Evolutionary conservation across 768 basidiomycete species (phyloP), one percentile per base, ranked within the genome.

Genomic region (Boletus vinaceobasis): DNA sequence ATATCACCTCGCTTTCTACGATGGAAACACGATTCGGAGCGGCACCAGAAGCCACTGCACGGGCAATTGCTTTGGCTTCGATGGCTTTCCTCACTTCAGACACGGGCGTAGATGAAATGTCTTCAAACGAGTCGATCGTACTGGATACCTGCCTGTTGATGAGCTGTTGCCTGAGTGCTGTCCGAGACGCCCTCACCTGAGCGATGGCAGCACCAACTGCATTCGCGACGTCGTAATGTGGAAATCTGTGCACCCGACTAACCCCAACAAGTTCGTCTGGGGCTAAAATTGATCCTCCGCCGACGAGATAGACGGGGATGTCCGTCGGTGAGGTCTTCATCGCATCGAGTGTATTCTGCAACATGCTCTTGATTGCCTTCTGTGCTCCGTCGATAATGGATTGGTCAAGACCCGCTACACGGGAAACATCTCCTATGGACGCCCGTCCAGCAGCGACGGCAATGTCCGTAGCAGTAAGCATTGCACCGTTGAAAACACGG

Each of bases 311-410:
- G 11, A 86, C 74, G 26, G 83, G 78, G 42, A 79, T 74, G 61
- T 81, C 79, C 26, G 78, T 77, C 2, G 78, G 77, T 32, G 77
- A 79, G 5, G 84, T 86, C 73, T 87, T 87, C 84, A 87, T 85
- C 26, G 68, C 68, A 61, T 86, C 85, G 9, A 86, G 67, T 2
- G 76, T 76, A 14, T 71, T 71, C 70, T 87, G 76, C 14, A 77
- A 50, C 58, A 74, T 68, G 39, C 54, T 60, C 62, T 75, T 78
- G 61, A 83, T 78, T 27, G 65, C 69, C 32, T 65, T 71, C 44
- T 71, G 68, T 8, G 78, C 78, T 5, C 66, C 69, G 31, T 71
- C 59, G 29, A 77, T 54, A 17, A 63, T 19, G 44, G 69, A 61
- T 14, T 48, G 50, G 38, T 63, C 60, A n/a, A 72, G 40, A 52